Evolutionary conservation across 495 filamentous ascomycete genomes (phyloP), one percentile per base, ranked within the genome.

Genomic region (Aspergillus ostianus): DNA sequence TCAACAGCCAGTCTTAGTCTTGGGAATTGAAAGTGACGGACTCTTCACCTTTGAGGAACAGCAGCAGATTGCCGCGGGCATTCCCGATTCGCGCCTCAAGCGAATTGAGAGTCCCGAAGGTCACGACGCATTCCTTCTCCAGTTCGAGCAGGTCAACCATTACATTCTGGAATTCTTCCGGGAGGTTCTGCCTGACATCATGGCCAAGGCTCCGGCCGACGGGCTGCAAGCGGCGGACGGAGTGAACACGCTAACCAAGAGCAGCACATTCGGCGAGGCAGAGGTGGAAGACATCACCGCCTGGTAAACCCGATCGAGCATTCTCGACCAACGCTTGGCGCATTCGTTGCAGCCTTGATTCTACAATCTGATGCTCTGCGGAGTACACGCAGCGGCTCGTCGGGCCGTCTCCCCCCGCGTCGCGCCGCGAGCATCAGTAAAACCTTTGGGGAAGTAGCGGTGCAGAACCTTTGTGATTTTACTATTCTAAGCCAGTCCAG

Each of bases 211-310:
- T 26, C 82, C 70, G 15, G 64, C 70, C 20, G 77, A 78, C 9
- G 81, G 70, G 15, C 77, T 61, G 9, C 67, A 67, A 15, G 64
- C 62, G 17, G 67, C 69, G 15, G 71, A 74, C 19, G 77, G 71
- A 26, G 73, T 79, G 53, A 75, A 68, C 49, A 72, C 73, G 62
- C 66, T 89, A 30, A 87, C 81, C 15, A 95, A 93, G 78, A 91
- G 77, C 59, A 95, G 91, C 74, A 92, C 87, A 3, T 95, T 97
- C 76, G 93, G 93, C 6, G 92, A 96, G 75, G 91, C 91, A 2
- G 93, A 98, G 76, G 93, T 97, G 47, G 93, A 92, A 59, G 94
- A 98, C 73, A 97, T 98, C 63, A 97, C 92, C 54, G 92, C 91
- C 45, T 98, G 93, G 93, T 98, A 87, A 70, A 67, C 27, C 8